These are phyloP conservation scores for Flaveria bidentis DNA, from an alignment of 129 eudicot genomes.

Conservation along the genomic window DNA sequence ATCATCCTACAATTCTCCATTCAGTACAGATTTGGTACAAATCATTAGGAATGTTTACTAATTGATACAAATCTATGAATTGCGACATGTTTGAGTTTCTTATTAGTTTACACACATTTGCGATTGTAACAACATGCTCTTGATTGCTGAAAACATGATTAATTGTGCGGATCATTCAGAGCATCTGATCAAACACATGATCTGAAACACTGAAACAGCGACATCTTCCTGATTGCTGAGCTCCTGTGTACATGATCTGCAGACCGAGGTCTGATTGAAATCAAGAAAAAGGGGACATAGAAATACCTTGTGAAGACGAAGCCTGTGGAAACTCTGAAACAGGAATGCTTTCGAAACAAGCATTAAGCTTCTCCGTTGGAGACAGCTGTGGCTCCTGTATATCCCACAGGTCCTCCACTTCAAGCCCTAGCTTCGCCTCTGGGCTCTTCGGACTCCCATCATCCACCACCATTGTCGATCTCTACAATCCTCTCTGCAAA, in stretches of 20 bases:
- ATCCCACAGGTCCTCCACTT: constrained; percentile 94
- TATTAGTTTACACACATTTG: background rate
- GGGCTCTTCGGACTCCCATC: constrained; percentile 70
- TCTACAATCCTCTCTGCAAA: constrained; percentile 11
- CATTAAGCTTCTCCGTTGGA: constrained; percentile 93
- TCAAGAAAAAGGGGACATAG: background rate
- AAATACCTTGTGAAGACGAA: constrained; percentile 64
- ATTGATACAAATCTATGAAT: too few species aligned
- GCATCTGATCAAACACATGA: background rate
- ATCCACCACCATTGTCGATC: constrained; percentile 38
- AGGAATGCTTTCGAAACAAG: constrained; percentile 88
- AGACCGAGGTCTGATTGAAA: background rate
- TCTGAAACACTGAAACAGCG: background rate
- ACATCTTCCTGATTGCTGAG: background rate
- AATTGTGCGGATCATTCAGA: background rate
- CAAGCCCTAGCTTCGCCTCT: constrained; percentile 82
- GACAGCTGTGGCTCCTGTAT: constrained; percentile 71
- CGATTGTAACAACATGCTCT: background rate
- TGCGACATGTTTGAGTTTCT: background rate
- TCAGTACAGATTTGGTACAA: too few species aligned
- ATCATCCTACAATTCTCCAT: too few species aligned
- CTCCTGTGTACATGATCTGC: background rate
- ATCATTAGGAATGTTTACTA: too few species aligned
- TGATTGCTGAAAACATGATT: background rate
- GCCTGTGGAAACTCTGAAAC: constrained; percentile 89